phyloP scores from a whole-genome alignment of 768 basidiomycete genomes.

The Pisolithus albus region DNA sequence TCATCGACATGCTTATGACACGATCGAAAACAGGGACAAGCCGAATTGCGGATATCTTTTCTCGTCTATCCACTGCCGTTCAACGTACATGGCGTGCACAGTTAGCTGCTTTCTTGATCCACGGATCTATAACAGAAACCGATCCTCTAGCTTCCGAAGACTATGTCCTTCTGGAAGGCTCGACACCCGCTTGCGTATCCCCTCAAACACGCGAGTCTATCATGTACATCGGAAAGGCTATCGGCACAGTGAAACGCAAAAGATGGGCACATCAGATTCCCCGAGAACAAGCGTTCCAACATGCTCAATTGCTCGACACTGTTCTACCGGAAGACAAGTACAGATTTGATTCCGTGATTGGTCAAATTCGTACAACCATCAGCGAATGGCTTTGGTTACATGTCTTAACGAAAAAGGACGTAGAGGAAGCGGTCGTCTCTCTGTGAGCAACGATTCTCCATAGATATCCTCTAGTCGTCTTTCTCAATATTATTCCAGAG shows the following conservation, averaged over 20 bases:
- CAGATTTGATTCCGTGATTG: conserved; percentile 66
- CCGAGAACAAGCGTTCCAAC: conserved; percentile 52
- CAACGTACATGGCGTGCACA: conserved; percentile 81
- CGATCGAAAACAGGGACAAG: conserved; percentile 76
- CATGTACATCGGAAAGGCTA: conserved; percentile 78
- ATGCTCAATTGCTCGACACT: conserved; percentile 56
- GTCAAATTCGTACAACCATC: conserved; percentile 69
- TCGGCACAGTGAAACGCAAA: conserved; percentile 74
- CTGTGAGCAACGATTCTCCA: conserved; percentile 45
- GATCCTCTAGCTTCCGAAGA: conserved; percentile 64
- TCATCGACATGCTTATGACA: conserved; percentile 72
- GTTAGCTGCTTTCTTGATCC: conserved; percentile 74
- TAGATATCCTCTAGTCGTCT: neutral
- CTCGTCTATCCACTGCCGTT: conserved; percentile 64
- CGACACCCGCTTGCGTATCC: conserved; percentile 73
- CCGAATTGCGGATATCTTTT: conserved; percentile 64
- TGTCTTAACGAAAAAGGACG: conserved; percentile 75
- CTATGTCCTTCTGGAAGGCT: conserved; percentile 53
- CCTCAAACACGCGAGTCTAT: conserved; percentile 72
- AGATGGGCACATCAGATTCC: conserved; percentile 78
- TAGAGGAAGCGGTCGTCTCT: conserved; percentile 78
- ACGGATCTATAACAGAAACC: conserved; percentile 54
- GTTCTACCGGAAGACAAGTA: conserved; percentile 73
- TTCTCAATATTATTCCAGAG: conserved; percentile 39
- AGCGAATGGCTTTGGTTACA: conserved; percentile 95